A percentile compares a stretch with the other conserved stretches of the same genome.
Conservation (phyloP, 2,329 filamentous ascomycete genomes). For the Lizonia empirigonia region DNA sequence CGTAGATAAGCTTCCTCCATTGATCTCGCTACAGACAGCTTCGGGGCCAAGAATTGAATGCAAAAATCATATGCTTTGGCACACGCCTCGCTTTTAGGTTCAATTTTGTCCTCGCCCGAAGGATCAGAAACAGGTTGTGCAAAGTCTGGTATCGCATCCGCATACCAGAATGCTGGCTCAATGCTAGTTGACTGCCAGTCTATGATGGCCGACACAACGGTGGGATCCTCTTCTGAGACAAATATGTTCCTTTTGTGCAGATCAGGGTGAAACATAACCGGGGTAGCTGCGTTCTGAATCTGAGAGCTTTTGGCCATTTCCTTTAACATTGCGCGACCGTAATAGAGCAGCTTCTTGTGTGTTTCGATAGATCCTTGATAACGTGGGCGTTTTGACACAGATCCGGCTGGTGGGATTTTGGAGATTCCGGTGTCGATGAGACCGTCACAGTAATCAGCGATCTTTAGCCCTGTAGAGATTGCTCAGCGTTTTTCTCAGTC, state of each 20-base stretch:
- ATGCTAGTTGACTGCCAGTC: conserved; percentile 52
- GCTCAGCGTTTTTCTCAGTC: conserved; percentile 15
- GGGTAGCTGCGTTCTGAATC: conserved; percentile 36
- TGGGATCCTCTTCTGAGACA: conserved; percentile 48
- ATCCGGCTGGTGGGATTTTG: conserved; percentile 37
- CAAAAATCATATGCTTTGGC: conserved; percentile 43
- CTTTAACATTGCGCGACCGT: conserved; percentile 36
- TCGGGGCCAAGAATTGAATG: conserved; percentile 39
- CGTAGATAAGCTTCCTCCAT: conserved; percentile 47
- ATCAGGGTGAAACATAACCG: conserved; percentile 50
- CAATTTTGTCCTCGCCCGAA: conserved; percentile 18
- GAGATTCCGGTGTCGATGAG: conserved; percentile 50
- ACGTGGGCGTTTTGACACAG: conserved; percentile 25
- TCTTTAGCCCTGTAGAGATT: conserved; percentile 40
- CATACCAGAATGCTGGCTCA: conserved; percentile 50
- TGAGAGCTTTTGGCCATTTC: conserved; percentile 33
- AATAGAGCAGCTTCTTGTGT: conserved; percentile 43
- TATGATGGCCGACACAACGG: conserved; percentile 48
- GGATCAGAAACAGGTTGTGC: conserved; percentile 32
- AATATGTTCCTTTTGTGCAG: conserved; percentile 53
- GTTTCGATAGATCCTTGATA: conserved; percentile 47
- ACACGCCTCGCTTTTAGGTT: conserved; percentile 37
- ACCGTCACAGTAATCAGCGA: conserved; percentile 44
- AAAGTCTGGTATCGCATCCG: conserved; percentile 50
- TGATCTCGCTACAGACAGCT: conserved; percentile 37